Percentiles rank a stretch among this genome's conserved stretches.
Conservation (phyloP, 768 basidiomycete species). For the Boletus pseudo-olivaceus region DNA sequence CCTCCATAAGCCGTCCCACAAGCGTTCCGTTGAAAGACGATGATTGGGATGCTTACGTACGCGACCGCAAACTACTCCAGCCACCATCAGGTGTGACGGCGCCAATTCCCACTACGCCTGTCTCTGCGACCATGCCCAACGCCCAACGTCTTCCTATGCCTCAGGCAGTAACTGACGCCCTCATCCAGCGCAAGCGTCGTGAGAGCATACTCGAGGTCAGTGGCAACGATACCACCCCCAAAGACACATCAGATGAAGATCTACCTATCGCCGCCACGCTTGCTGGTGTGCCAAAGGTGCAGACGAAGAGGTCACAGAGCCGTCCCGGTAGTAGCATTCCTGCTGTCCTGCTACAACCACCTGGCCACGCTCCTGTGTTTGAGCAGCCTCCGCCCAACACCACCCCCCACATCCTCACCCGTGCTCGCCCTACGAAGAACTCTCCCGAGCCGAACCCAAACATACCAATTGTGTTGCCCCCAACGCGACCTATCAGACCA, state of each 20-base stretch:
- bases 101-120: conserved; percentile 67
- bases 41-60: conserved; percentile 87
- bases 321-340: conserved; percentile 24
- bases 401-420: conserved; percentile 23
- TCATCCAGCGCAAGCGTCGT: conserved; percentile 64
- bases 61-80: conserved; percentile 79
- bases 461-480: conserved; percentile 32
- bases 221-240: conserved; percentile 29
- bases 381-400: conserved; percentile 20
- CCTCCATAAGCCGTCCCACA: conserved; percentile 63
- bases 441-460: conserved; percentile 24
- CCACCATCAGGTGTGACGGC: conserved; percentile 77
- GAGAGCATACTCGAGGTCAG: conserved; percentile 61
- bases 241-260: conserved; percentile 35
- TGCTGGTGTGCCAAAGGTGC: conserved; percentile 1
- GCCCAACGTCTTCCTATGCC: conserved; percentile 53
- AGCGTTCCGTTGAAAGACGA: conserved; percentile 68
- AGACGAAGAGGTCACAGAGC: conserved; percentile 20
- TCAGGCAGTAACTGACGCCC: conserved; percentile 70
- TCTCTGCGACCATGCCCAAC: conserved; percentile 32
- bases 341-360: conserved; percentile 27
- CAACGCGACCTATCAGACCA: conserved; percentile 32
- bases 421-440: conserved; percentile 17
- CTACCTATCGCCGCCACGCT: conserved; percentile 29
- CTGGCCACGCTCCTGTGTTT: conserved; percentile 28